Base-by-base conservation (phyloP, 1,284 basidiomycete species). In the Rhodotorula sp. region DNA sequence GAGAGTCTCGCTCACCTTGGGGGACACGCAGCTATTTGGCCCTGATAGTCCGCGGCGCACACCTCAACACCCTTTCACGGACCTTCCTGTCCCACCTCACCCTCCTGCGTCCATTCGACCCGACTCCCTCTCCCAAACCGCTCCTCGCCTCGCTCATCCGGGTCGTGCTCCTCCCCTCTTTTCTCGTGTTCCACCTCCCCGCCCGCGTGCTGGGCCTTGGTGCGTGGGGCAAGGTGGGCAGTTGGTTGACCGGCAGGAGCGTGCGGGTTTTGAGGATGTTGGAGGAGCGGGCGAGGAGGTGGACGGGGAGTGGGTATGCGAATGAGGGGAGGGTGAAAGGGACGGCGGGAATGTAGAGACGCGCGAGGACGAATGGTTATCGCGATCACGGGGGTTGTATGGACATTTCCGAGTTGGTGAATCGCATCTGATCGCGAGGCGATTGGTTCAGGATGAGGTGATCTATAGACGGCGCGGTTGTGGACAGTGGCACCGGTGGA, bases 71-170 rank as follows among this genome's bases (percentile, higher is more conserved):
- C 24, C 59, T 74, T 8, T 66, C 69, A 7, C 69, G 55, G 9
- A 67, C 69, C 11, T 74, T 62, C 57, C 58, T 74, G 27, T 59
- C 64, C 8, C 64, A 74, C 51, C 63, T 74, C 4, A 57, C 54
- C 48, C 49, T 59, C 54, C 51, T 74, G 3, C 63, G 59, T 7
- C 72, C 68, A 9, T 71, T 62, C 67, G 55, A 44, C 19, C 55
- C 64, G 24, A 15, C 34, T 17, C 29, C 36, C 9, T 57, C 55
- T 34, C 60, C 20, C 11, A 68, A 71, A 30, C 17, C 30, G 13
- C 27, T 55, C 54, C 20, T 52, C 11, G 47, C 39, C 6, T 39
- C 39, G 44, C 17, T 68, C n/a, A 27, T 62, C 30, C 55, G 47
- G 13, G 47, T 67, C 24, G 17, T 58, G n/a, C 61, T 71, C 46